phyloP scores from a whole-genome alignment of 2,329 filamentous ascomycete genomes.

The Leptographium galeiforme region DNA sequence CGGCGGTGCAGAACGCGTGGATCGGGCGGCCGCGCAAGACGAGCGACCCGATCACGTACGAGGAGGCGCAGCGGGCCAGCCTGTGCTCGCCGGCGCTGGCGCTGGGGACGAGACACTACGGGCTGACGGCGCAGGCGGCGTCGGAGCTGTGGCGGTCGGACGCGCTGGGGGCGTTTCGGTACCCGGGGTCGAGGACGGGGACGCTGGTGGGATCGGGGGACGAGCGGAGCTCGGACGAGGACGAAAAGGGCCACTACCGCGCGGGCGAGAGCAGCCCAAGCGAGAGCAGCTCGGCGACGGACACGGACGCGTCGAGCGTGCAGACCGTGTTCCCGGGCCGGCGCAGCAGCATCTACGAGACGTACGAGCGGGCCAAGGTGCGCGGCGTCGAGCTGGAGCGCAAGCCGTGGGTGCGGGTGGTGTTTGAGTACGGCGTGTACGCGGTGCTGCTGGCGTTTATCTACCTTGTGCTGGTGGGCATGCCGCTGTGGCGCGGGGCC shows the following conservation, averaged over 20 bases:
- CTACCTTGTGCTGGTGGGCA: constrained; percentile 3
- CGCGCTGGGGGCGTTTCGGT: neutral
- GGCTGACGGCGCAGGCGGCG: neutral
- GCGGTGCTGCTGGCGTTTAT: neutral
- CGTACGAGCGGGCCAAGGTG: constrained; percentile 5
- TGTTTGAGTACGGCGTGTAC: constrained; percentile 4
- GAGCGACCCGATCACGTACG: neutral
- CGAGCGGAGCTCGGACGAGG: neutral
- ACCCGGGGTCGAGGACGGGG: neutral
- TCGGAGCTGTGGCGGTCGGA: neutral
- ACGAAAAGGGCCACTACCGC: neutral
- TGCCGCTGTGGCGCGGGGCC: constrained; percentile 4
- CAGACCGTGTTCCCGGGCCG: neutral
- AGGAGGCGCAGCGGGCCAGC: neutral
- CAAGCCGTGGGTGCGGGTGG: neutral
- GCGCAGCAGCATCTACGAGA: neutral
- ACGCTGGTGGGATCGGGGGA: neutral
- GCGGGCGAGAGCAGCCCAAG: no score
- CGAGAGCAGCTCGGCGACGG: no score
- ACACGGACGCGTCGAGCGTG: neutral
- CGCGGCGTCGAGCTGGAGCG: constrained; percentile 2
- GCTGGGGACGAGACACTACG: neutral
- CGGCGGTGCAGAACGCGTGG: neutral
- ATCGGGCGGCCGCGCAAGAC: neutral
- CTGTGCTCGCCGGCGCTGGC: neutral